Conservation (phyloP, 345 rosid species). For the Carallia pectinifolia region DNA sequence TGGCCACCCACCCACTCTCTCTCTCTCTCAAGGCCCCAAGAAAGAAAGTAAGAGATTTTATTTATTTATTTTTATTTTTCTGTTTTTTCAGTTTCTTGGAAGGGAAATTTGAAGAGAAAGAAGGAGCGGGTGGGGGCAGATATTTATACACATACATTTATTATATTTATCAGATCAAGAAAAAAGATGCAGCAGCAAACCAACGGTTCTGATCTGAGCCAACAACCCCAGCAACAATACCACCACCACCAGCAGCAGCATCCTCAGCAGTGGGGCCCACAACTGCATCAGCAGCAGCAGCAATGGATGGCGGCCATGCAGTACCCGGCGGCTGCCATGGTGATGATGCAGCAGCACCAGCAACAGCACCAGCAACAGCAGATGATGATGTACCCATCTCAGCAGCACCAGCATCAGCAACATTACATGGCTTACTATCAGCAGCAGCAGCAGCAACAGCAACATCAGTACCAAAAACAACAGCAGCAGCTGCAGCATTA, state of each 20-base stretch:
- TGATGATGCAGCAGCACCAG: slow-evolving; percentile 97
- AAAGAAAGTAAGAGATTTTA: neutral
- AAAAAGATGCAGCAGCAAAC: slow-evolving; percentile 25
- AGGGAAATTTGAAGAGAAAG: neutral
- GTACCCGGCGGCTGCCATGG: slow-evolving; percentile 85
- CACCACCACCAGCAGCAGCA: slow-evolving; percentile 40
- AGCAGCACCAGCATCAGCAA: slow-evolving; percentile 53
- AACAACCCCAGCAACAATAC: slow-evolving; percentile 23
- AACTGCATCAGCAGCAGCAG: slow-evolving; percentile 24
- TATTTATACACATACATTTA: neutral
- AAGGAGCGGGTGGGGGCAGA: slow-evolving; percentile 2
- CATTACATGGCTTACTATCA: slow-evolving; percentile 57
- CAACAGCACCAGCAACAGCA: slow-evolving; percentile 91
- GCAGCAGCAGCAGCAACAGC: slow-evolving; percentile 28
- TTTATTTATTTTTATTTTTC: too few species aligned
- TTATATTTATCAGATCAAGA: slow-evolving; percentile 4
- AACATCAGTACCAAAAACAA: slow-evolving; percentile 15
- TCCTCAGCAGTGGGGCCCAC: slow-evolving; percentile 34
- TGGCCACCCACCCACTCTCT: neutral
- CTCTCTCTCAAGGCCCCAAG: neutral
- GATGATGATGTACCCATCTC: slow-evolving; percentile 84
- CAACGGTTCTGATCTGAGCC: slow-evolving; percentile 57
- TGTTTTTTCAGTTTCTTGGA: neutral
- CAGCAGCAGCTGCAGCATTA: slow-evolving; percentile 31
- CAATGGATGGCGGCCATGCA: slow-evolving; percentile 77